Percentiles rank a stretch among this genome's conserved stretches.
Conservation (phyloP, 1,284 basidiomycete species). For the Malassezia furfur region DNA sequence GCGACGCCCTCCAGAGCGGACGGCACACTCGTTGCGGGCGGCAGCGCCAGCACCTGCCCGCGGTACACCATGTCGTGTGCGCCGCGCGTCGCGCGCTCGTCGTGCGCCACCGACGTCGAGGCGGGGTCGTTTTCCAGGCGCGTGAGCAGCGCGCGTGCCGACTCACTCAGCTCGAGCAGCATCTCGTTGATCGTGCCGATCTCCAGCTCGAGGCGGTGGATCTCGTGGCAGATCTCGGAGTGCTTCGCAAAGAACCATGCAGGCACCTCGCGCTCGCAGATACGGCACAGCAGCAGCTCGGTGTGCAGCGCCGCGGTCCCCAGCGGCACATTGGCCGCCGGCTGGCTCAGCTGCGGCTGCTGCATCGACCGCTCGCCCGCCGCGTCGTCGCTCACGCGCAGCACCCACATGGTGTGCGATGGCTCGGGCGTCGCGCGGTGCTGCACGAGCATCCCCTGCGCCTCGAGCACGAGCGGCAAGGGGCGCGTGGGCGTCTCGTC, state of each 20-base stretch:
- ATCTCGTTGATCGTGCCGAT: conserved; percentile 87
- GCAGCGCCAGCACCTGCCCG: conserved; percentile 58
- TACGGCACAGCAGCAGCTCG: conserved; percentile 87
- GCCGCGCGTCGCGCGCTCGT: background rate
- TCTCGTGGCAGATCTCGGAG: conserved; percentile 96
- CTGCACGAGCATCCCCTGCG: conserved; percentile 96
- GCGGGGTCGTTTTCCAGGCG: conserved; percentile 25
- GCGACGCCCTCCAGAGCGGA: conserved; percentile 32
- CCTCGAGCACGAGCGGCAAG: conserved; percentile 72
- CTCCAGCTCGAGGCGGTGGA: conserved; percentile 90
- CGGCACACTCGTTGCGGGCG: conserved; percentile 27
- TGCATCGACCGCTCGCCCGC: background rate
- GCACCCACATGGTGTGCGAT: conserved; percentile 98
- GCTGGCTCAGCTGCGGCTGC: background rate
- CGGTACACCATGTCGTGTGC: conserved; percentile 55
- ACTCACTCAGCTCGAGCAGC: conserved; percentile 71
- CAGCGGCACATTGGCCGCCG: conserved; percentile 16
- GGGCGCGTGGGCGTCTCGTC: conserved; percentile 46
- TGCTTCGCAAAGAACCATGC: conserved; percentile 99
- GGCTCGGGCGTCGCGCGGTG: conserved; percentile 74
- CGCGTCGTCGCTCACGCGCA: conserved; percentile 47
- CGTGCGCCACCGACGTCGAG: background rate
- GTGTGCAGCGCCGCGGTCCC: conserved; percentile 45
- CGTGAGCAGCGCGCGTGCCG: conserved; percentile 50
- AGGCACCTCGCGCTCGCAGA: conserved; percentile 91